These are phyloP conservation scores for Macrocybe gigantea DNA, from an alignment of 768 basidiomycete genomes.

Conservation along the genomic window DNA sequence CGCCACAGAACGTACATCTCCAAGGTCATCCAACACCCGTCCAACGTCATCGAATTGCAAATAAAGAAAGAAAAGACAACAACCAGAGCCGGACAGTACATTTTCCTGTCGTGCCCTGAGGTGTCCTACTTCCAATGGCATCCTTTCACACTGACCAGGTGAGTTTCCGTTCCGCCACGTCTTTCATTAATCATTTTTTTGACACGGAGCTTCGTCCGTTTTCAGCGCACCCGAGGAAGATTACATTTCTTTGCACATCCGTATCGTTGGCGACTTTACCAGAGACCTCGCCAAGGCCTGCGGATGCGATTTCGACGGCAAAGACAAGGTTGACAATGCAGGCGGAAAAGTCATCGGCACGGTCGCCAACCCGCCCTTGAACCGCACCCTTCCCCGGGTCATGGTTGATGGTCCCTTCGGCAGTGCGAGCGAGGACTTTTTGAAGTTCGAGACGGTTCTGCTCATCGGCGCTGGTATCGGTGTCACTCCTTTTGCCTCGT, in stretches of 20 bases:
- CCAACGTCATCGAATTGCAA: slow-evolving; percentile 90
- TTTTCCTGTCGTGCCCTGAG: slow-evolving; percentile 88
- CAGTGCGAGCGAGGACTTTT: slow-evolving; percentile 84
- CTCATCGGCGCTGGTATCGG: slow-evolving; percentile 95
- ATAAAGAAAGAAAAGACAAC: slow-evolving; percentile 94
- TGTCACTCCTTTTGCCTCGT: slow-evolving; percentile 95
- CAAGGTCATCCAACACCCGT: slow-evolving; percentile 94
- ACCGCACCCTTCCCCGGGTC: slow-evolving; percentile 76
- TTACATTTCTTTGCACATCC: slow-evolving; percentile 91
- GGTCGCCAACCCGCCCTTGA: slow-evolving; percentile 51
- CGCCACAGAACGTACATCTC: slow-evolving; percentile 89
- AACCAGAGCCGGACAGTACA: slow-evolving; percentile 85
- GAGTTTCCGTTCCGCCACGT: slow-evolving; percentile 5
- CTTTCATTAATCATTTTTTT: background rate
- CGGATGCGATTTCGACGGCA: slow-evolving; percentile 76
- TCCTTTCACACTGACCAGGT: slow-evolving; percentile 91
- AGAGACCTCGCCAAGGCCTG: slow-evolving; percentile 72
- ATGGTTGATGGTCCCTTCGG: slow-evolving; percentile 98
- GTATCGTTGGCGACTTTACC: slow-evolving; percentile 90
- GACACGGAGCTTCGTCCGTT: slow-evolving; percentile 1
- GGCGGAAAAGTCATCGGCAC: slow-evolving; percentile 62
- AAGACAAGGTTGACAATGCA: slow-evolving; percentile 36
- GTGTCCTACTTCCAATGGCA: slow-evolving; percentile 97
- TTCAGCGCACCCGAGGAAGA: slow-evolving; percentile 88
- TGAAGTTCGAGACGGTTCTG: slow-evolving; percentile 84